These are phyloP conservation scores for Eucalyptus shirleyi DNA, from an alignment of 345 rosid species.

Conservation along the genomic window DNA sequence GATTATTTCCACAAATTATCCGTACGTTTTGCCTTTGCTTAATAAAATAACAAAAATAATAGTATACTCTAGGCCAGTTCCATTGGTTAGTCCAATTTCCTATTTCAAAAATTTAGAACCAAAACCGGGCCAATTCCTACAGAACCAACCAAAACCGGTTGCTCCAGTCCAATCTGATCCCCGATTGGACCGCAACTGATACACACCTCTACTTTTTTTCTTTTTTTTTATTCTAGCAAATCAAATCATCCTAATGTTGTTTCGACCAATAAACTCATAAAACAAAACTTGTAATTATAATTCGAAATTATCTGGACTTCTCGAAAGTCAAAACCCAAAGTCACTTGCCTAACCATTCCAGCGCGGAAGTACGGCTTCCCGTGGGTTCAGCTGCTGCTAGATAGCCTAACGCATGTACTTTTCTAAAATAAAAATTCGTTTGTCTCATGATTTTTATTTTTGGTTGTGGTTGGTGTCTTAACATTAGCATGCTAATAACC, in stretches of 20 bases:
- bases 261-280: background rate
- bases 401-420: background rate
- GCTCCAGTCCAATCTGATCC: accelerated
- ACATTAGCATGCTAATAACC: background rate
- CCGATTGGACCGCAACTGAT: accelerated
- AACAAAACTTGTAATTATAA: background rate
- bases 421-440: background rate
- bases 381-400: background rate
- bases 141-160: accelerated
- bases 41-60: background rate
- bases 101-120: background rate
- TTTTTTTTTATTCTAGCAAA: background rate
- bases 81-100: accelerated
- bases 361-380: background rate
- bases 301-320: background rate
- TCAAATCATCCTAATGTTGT: background rate
- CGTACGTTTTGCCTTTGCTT: accelerated
- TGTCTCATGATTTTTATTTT: background rate
- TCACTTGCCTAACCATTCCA: background rate
- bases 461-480: background rate
- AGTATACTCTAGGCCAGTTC: background rate
- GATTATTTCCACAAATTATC: background rate
- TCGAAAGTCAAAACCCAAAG: background rate
- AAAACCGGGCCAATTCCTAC: accelerated
- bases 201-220: background rate